Conservation (phyloP, 192 early-diverging fungal genomes). For the Backusella tuberculispora region DNA sequence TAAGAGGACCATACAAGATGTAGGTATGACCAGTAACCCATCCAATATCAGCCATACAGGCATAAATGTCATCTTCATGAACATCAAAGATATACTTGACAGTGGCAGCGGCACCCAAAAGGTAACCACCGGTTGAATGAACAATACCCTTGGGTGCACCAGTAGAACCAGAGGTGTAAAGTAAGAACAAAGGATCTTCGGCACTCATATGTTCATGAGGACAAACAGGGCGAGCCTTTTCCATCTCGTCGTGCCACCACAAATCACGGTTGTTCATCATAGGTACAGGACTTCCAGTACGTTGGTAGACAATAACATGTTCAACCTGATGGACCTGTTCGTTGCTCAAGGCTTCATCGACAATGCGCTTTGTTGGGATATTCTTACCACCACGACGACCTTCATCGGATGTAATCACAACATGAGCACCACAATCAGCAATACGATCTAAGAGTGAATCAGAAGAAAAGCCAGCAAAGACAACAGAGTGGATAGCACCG, state of each 20-base stretch:
- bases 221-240: conserved; percentile 84
- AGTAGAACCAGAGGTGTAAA: conserved; percentile 92
- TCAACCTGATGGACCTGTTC: conserved; percentile 77
- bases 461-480: conserved; percentile 96
- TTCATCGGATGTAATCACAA: conserved; percentile 94
- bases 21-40: conserved; percentile 90
- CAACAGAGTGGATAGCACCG: conserved; percentile 90
- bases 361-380: conserved; percentile 89
- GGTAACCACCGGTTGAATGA: conserved; percentile 93
- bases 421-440: conserved; percentile 74
- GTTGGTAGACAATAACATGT: conserved; percentile 87
- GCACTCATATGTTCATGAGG: conserved; percentile 82
- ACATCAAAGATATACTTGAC: conserved; percentile 95
- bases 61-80: conserved; percentile 86
- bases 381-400: conserved; percentile 88
- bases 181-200: conserved; percentile 93
- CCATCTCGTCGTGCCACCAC: conserved; percentile 93
- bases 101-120: conserved; percentile 82
- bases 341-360: conserved; percentile 80
- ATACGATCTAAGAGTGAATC: conserved; percentile 92
- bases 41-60: conserved; percentile 95
- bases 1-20: conserved; percentile 90
- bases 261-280: conserved; percentile 78
- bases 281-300: conserved; percentile 82
- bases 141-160: conserved; percentile 92